A percentile compares a stretch with the other conserved stretches of the same genome.
phyloP scores from a whole-genome alignment of 306 rosid species.

The Cucumis hystrix region DNA sequence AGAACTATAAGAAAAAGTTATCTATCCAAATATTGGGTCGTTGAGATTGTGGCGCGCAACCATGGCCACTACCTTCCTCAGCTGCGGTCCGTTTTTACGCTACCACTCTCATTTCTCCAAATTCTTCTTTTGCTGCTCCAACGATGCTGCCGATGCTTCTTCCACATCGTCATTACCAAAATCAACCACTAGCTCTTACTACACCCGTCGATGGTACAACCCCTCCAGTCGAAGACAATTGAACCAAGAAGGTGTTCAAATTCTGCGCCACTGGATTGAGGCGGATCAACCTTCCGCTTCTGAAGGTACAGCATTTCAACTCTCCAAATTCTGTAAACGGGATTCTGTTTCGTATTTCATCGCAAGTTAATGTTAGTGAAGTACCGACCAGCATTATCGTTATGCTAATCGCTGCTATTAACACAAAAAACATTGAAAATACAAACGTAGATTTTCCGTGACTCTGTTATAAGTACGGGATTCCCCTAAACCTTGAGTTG shows the following conservation, averaged over 20 bases:
- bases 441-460: not conserved
- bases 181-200: conserved; percentile 12
- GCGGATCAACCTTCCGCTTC: conserved; percentile 37
- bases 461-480: too few relatives aligned
- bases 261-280: conserved; percentile 60
- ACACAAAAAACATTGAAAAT: not conserved
- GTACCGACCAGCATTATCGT: not conserved
- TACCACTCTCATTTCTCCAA: conserved; percentile 6
- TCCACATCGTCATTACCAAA: conserved; percentile 12
- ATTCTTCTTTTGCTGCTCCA: conserved; percentile 19
- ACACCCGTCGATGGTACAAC: conserved; percentile 23
- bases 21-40: not conserved
- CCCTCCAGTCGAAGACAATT: conserved; percentile 18
- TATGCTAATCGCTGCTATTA: not conserved
- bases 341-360: not conserved
- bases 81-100: not conserved
- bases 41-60: conserved; percentile 3
- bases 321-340: not conserved
- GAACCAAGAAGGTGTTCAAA: conserved; percentile 8
- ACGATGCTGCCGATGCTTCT: not conserved
- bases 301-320: conserved; percentile 12
- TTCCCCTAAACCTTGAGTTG: too few relatives aligned
- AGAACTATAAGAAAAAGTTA: not conserved
- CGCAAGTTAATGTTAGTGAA: not conserved
- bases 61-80: not conserved